A percentile compares a stretch with the other conserved stretches of the same genome.
Evolutionary conservation across 129 eudicot genomes (phyloP).

Genomic region (Deinandra increscens): DNA sequence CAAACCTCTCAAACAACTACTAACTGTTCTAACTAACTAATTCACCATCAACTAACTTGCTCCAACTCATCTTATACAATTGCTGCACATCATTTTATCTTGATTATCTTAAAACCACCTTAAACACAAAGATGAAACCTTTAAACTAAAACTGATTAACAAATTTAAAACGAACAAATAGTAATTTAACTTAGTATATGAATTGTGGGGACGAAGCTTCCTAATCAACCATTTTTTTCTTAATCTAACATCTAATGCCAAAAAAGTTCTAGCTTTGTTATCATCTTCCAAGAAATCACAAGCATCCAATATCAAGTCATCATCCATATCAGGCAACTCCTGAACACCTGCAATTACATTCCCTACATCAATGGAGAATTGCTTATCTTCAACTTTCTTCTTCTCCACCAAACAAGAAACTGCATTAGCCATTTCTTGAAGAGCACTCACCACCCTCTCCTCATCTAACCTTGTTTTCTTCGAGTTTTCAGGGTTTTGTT

Average conservation of each 20-base stretch:
- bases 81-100: too few relatives aligned
- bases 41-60: too few relatives aligned
- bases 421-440: constrained; percentile 43
- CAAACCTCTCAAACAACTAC: too few relatives aligned
- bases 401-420: constrained; percentile 42
- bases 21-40: too few relatives aligned
- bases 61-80: too few relatives aligned
- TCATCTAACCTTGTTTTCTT: constrained; percentile 32
- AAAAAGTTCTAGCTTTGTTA: constrained; percentile 53
- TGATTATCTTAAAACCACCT: too few relatives aligned
- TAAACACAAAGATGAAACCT: too few relatives aligned
- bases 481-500: constrained; percentile 16
- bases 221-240: constrained; percentile 57
- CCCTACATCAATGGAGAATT: constrained; percentile 28
- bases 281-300: constrained; percentile 61
- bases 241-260: constrained; percentile 47
- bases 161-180: too few relatives aligned
- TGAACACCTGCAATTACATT: constrained; percentile 47
- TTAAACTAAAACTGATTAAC: too few relatives aligned
- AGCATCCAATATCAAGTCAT: constrained; percentile 55
- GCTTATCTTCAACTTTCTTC: constrained; percentile 33
- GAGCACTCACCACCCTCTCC: constrained; percentile 37
- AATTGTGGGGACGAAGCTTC: constrained; percentile 42
- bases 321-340: constrained; percentile 52
- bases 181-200: neutral